A percentile compares a stretch with the other conserved stretches of the same genome.
Conservation (phyloP, 208 protist species). For the Trichomonas gallinae region DNA sequence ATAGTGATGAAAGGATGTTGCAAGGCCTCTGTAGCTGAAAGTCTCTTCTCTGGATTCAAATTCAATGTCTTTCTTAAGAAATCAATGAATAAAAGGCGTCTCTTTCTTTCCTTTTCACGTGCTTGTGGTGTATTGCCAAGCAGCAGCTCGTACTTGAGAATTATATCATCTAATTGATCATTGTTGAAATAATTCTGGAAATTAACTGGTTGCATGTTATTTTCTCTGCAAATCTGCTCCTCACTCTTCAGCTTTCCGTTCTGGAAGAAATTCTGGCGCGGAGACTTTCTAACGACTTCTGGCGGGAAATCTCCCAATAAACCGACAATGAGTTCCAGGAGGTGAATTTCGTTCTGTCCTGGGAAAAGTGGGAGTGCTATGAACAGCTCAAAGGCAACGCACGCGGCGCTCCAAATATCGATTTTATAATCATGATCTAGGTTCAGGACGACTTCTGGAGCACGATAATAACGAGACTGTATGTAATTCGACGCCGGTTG, state of each 20-base stretch:
- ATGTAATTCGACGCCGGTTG: constrained; percentile 72
- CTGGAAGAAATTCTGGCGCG: neutral
- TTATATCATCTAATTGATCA: neutral
- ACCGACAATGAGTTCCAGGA: neutral
- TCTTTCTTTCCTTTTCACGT: neutral
- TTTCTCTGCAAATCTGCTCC: neutral
- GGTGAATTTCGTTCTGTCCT: constrained; percentile 61
- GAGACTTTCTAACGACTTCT: neutral
- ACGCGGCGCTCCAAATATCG: constrained; percentile 86
- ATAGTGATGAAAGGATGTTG: neutral
- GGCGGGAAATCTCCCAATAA: neutral
- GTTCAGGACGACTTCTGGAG: constrained; percentile 62
- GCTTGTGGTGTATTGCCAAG: neutral
- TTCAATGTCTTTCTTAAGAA: neutral
- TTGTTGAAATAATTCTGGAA: neutral
- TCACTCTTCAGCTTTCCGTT: neutral
- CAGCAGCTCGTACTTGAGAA: neutral
- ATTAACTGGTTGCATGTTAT: neutral
- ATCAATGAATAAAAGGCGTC: neutral
- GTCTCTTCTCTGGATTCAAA: neutral
- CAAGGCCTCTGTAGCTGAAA: neutral
- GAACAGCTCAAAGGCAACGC: constrained; percentile 91
- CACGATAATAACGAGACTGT: constrained; percentile 72
- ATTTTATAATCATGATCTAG: constrained; percentile 24
- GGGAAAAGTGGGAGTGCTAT: constrained; percentile 82